A percentile compares a stretch with the other conserved stretches of the same genome.
Conservation (phyloP, 2,329 filamentous ascomycete species). For the Claviceps capensis region DNA sequence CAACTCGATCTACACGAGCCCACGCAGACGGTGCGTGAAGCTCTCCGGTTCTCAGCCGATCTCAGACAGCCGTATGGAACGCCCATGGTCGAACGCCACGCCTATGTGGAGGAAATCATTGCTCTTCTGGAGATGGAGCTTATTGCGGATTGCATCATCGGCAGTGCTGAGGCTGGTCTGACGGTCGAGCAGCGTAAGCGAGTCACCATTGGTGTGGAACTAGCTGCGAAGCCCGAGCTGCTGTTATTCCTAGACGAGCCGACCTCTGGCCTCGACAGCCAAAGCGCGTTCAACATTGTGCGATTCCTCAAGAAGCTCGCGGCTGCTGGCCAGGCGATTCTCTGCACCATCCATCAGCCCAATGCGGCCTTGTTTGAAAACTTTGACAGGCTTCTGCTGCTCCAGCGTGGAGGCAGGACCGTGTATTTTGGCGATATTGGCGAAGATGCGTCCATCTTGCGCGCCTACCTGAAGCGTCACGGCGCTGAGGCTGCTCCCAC, state of each 20-base stretch:
- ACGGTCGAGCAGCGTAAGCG: conserved; percentile 56
- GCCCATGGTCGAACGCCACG: conserved; percentile 39
- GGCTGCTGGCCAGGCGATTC: conserved; percentile 70
- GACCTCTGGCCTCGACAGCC: conserved; percentile 50
- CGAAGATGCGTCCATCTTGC: conserved; percentile 55
- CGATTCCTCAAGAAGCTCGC: conserved; percentile 66
- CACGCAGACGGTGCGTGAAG: conserved; percentile 49
- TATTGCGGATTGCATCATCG: conserved; percentile 46
- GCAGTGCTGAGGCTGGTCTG: conserved; percentile 51
- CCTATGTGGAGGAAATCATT: conserved; percentile 49
- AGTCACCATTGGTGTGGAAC: conserved; percentile 83
- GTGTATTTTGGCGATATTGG: conserved; percentile 84
- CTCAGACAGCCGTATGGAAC: conserved; percentile 43
- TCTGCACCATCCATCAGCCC: conserved; percentile 86
- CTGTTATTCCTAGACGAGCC: conserved; percentile 70
- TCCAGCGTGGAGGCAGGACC: conserved; percentile 64
- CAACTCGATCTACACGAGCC: conserved; percentile 50
- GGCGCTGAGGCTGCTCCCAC: conserved; percentile 44
- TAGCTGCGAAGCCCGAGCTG: conserved; percentile 68
- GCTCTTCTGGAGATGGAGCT: conserved; percentile 43
- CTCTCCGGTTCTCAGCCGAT: conserved; percentile 48
- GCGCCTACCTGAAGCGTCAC: conserved; percentile 45
- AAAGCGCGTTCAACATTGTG: conserved; percentile 64
- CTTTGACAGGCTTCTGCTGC: conserved; percentile 69
- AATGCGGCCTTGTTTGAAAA: conserved; percentile 78